These are phyloP conservation scores for Linanthus parryae DNA, from an alignment of 148 eudicot species.

Conservation along the genomic window DNA sequence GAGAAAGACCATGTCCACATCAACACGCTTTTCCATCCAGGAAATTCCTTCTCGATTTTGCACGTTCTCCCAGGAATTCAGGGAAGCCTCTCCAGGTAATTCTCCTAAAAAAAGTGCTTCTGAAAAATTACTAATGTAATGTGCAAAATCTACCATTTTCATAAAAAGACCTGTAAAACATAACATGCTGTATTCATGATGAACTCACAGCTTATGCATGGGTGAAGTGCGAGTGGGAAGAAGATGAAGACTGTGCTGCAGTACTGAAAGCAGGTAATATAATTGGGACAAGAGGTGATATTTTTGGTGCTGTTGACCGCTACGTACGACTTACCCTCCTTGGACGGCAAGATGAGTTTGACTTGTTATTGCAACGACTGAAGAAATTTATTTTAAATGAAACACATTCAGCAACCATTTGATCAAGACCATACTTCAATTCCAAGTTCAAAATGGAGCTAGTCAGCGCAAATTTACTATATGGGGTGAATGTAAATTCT, in stretches of 20 bases:
- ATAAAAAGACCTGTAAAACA: too few relatives aligned
- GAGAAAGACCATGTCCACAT: slow-evolving; percentile 4
- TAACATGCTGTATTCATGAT: too few relatives aligned
- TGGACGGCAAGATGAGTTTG: slow-evolving; percentile 23
- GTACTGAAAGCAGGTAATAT: slow-evolving; percentile 14
- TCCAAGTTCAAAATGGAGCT: too few relatives aligned
- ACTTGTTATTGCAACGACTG: slow-evolving; percentile 7
- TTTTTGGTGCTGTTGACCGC: slow-evolving; percentile 4
- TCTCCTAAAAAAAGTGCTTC: too few relatives aligned
- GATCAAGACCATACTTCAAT: too few relatives aligned
- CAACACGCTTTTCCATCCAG: slow-evolving; percentile 18
- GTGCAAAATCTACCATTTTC: too few relatives aligned
- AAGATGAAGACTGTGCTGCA: slow-evolving; percentile 18
- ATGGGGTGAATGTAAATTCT: too few relatives aligned
- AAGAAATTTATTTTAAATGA: slow-evolving; percentile 3
- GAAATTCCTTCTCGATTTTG: slow-evolving; percentile 15
- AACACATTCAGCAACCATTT: neutral
- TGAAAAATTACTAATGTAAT: too few relatives aligned
- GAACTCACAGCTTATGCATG: slow-evolving; percentile 22
- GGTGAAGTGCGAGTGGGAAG: slow-evolving; percentile 23
- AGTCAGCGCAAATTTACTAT: too few relatives aligned
- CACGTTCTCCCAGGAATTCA: slow-evolving; percentile 6
- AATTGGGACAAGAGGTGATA: slow-evolving; percentile 6
- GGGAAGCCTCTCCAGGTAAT: slow-evolving; percentile 25
- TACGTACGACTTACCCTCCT: slow-evolving; percentile 25